A percentile compares a stretch with the other conserved stretches of the same genome.
These are phyloP conservation scores for Paraleonurus japonicus DNA, from an alignment of 257 asterid species.

Conservation along the genomic window DNA sequence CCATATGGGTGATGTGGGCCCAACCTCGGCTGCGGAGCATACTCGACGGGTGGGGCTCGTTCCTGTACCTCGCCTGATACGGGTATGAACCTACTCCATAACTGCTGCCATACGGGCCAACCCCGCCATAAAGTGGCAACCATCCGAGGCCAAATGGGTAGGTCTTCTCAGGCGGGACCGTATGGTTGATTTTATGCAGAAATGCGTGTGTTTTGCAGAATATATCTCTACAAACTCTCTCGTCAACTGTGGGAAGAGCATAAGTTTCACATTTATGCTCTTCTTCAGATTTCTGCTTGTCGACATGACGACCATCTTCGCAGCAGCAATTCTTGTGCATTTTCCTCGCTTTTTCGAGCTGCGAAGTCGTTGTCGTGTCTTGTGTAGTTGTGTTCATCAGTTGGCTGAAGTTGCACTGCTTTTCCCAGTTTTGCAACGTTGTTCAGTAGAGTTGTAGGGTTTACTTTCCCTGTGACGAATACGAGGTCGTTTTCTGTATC, in stretches of 20 bases:
- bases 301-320: slow-evolving; percentile 16
- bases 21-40: slow-evolving; percentile 14
- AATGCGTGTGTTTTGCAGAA: slow-evolving; percentile 32
- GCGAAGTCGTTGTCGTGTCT: background rate
- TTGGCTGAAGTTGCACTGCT: slow-evolving; percentile 20
- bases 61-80: background rate
- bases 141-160: background rate
- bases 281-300: slow-evolving; percentile 10
- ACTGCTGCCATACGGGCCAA: slow-evolving; percentile 6
- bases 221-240: slow-evolving; percentile 22
- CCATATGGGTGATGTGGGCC: slow-evolving; percentile 23
- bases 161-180: slow-evolving; percentile 15
- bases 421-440: slow-evolving; percentile 25
- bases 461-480: slow-evolving; percentile 22
- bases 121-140: background rate
- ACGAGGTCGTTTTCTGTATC: slow-evolving; percentile 24
- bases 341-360: background rate
- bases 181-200: background rate
- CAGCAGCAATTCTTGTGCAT: slow-evolving; percentile 13
- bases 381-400: background rate
- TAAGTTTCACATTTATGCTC: slow-evolving; percentile 35
- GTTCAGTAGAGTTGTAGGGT: slow-evolving; percentile 20
- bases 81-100: background rate
- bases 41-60: background rate
- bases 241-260: background rate